phyloP scores from a whole-genome alignment of 192 early-diverging fungal species.

The Coemansia sp. region DNA sequence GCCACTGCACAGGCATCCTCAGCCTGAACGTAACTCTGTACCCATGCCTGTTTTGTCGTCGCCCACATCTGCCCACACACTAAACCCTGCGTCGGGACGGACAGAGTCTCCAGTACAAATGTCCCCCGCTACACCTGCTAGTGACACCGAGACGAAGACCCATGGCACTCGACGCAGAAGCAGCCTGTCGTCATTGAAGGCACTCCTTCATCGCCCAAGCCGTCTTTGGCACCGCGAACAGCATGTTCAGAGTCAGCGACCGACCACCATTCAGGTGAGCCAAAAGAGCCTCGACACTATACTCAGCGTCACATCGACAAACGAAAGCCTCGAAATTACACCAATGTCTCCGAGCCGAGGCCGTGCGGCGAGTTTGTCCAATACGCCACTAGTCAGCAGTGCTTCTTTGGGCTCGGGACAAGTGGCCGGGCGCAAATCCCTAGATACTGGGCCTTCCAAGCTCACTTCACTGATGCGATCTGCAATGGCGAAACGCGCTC shows the following conservation, averaged over 20 bases:
- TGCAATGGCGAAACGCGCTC: constrained; percentile 29
- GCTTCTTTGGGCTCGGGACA: constrained; percentile 16
- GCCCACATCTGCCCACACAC: not conserved
- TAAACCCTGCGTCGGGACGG: not conserved
- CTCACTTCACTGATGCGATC: constrained; percentile 26
- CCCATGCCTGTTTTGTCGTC: constrained; percentile 21
- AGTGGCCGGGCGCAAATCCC: constrained; percentile 5
- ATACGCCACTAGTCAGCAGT: not conserved
- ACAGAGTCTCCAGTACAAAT: too few relatives aligned
- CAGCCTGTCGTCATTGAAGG: constrained; percentile 35
- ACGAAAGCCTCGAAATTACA: constrained; percentile 6
- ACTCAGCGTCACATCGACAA: constrained; percentile 11
- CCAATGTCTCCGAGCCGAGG: constrained; percentile 13
- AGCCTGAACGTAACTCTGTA: constrained; percentile 14
- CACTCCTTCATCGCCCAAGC: constrained; percentile 39
- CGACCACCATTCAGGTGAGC: too few relatives aligned
- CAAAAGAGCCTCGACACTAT: constrained; percentile 22
- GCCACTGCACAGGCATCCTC: not conserved
- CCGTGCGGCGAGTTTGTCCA: constrained; percentile 24
- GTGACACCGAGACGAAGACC: not conserved
- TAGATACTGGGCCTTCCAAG: constrained; percentile 19
- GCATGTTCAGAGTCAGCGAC: not conserved
- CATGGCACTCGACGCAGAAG: constrained; percentile 33
- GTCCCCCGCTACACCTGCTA: not conserved
- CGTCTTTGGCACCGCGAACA: constrained; percentile 8